Percentiles rank a stretch among this genome's conserved stretches.
phyloP scores from a whole-genome alignment of 1,139 yeast species.

The Diutina mesorugosa region DNA sequence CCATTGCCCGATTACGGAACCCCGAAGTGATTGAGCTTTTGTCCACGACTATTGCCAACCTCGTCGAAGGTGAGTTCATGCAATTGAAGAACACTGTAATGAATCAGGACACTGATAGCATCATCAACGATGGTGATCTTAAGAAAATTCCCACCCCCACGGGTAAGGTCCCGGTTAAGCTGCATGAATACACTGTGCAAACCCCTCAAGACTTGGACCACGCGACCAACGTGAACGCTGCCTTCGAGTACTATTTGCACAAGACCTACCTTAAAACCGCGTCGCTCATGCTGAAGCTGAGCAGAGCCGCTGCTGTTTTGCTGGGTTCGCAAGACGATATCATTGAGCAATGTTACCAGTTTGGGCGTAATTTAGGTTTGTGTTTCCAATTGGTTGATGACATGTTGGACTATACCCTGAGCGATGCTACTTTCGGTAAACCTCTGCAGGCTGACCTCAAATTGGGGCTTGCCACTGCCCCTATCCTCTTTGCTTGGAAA shows the following conservation, averaged over 20 bases:
- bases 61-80: constrained; percentile 98
- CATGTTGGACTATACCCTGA: constrained; percentile 84
- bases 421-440: constrained; percentile 75
- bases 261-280: constrained; percentile 95
- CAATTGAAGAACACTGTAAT: constrained; percentile 86
- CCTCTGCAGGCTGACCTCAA: constrained; percentile 94
- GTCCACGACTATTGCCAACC: constrained; percentile 90
- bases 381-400: constrained; percentile 97
- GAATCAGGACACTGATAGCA: constrained; percentile 27
- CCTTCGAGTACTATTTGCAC: constrained; percentile 88
- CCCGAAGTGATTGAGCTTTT: constrained; percentile 95
- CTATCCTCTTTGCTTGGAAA: constrained; percentile 90
- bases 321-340: constrained; percentile 70
- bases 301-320: constrained; percentile 86
- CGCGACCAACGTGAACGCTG: constrained; percentile 64
- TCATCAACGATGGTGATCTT: constrained; percentile 34
- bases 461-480: constrained; percentile 94
- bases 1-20: constrained; percentile 82
- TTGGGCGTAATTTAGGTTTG: constrained; percentile 86
- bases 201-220: constrained; percentile 38
- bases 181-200: constrained; percentile 47
- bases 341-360: constrained; percentile 77
- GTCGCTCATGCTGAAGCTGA: constrained; percentile 85
- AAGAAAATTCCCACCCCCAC: constrained; percentile 48
- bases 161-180: constrained; percentile 46